Conservation (phyloP, 129 eudicot genomes). For the Apium graveolens region DNA sequence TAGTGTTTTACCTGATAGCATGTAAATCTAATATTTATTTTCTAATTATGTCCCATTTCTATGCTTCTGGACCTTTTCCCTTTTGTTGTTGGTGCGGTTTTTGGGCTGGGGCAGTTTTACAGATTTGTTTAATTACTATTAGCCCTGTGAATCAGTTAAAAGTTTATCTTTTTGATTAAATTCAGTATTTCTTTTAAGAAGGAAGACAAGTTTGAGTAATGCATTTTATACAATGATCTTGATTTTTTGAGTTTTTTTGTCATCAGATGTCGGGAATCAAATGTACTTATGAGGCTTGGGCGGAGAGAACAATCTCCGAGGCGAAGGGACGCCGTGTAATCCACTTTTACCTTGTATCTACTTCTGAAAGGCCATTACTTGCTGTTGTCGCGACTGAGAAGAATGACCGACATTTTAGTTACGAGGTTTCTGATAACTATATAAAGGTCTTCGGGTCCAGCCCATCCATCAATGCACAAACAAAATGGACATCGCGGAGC, state of each 20-base stretch:
- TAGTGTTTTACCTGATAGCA: too few relatives aligned
- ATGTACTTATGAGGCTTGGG: constrained; percentile 24
- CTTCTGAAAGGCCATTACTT: constrained; percentile 21
- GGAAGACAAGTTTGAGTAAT: background rate
- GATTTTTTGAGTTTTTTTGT: background rate
- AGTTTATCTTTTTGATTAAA: background rate
- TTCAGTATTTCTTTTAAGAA: background rate
- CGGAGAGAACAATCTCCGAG: constrained; percentile 20
- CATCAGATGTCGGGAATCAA: constrained; percentile 21
- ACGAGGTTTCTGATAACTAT: constrained; percentile 19
- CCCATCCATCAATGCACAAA: background rate
- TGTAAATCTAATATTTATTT: too few relatives aligned
- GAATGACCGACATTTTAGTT: constrained; percentile 20
- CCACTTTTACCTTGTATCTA: constrained; percentile 23
- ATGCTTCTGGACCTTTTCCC: too few relatives aligned
- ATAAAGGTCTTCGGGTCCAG: constrained; percentile 20
- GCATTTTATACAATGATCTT: background rate
- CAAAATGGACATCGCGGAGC: constrained; percentile 29
- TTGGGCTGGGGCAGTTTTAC: background rate
- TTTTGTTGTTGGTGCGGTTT: background rate
- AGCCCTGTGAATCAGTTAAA: background rate
- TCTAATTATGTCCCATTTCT: too few relatives aligned
- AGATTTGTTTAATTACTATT: background rate
- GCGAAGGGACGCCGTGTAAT: constrained; percentile 13
- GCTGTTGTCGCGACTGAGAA: constrained; percentile 39